Conservation (phyloP, 2,329 filamentous ascomycete species). For the Chrysosporium queenslandicum region DNA sequence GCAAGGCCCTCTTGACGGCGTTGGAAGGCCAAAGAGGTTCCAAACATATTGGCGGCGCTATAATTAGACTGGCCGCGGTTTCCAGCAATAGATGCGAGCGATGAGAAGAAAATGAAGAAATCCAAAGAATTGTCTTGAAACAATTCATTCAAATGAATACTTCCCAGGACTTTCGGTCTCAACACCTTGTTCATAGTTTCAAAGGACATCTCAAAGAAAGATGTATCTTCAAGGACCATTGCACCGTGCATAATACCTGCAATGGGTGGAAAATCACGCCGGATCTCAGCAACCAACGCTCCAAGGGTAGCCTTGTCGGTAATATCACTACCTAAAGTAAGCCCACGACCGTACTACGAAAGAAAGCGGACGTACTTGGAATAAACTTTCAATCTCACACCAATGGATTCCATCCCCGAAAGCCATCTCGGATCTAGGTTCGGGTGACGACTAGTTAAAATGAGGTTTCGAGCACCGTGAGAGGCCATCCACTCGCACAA, state of each 20-base stretch:
- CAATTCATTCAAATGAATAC: slow-evolving; percentile 17
- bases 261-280: slow-evolving; percentile 22
- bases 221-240: slow-evolving; percentile 30
- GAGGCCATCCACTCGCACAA: slow-evolving; percentile 25
- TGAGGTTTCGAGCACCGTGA: slow-evolving; percentile 23
- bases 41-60: slow-evolving; percentile 38
- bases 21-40: slow-evolving; percentile 26
- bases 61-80: slow-evolving; percentile 32
- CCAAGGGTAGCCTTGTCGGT: slow-evolving; percentile 18
- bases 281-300: neutral
- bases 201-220: slow-evolving; percentile 27
- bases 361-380: neutral
- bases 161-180: slow-evolving; percentile 35
- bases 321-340: slow-evolving; percentile 15
- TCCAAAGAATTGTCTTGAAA: slow-evolving; percentile 12
- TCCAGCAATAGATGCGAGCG: slow-evolving; percentile 22
- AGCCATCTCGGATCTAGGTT: slow-evolving; percentile 20
- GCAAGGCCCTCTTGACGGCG: slow-evolving; percentile 10
- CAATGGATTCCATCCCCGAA: slow-evolving; percentile 1
- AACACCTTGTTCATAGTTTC: slow-evolving; percentile 26
- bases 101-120: slow-evolving; percentile 19
- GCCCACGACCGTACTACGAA: neutral
- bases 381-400: slow-evolving; percentile 5
- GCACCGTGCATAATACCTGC: slow-evolving; percentile 25
- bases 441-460: slow-evolving; percentile 26